Conservation (phyloP, 768 basidiomycete species). For the Mrakia gelida region DNA sequence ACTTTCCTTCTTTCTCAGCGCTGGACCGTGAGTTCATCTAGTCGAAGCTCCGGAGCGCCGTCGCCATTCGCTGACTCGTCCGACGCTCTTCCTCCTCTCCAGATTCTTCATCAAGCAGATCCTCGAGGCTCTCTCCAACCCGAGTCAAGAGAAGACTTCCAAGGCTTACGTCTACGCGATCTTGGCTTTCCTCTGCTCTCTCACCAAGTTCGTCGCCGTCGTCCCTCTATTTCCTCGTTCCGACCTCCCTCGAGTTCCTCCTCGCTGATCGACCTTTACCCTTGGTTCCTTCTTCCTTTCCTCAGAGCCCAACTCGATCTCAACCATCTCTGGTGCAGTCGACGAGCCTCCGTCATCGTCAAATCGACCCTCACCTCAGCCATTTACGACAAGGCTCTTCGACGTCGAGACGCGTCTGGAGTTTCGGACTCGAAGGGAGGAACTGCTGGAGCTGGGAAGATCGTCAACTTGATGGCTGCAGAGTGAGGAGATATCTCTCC, state of each 20-base stretch:
- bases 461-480: slow-evolving; percentile 29
- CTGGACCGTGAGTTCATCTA: neutral
- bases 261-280: neutral
- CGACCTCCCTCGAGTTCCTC: neutral
- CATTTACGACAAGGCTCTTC: slow-evolving; percentile 32
- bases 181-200: slow-evolving; percentile 22
- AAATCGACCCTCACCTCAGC: slow-evolving; percentile 28
- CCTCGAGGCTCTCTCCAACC: slow-evolving; percentile 18
- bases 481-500: no score
- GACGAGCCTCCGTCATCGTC: slow-evolving; percentile 28
- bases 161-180: slow-evolving; percentile 29
- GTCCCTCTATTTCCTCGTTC: neutral
- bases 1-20: neutral
- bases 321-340: slow-evolving; percentile 29
- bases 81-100: no score
- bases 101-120: slow-evolving; percentile 32
- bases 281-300: neutral
- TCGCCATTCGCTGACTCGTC: no score
- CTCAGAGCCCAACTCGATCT: slow-evolving; percentile 20
- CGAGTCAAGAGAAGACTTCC: slow-evolving; percentile 3
- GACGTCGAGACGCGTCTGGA: slow-evolving; percentile 21
- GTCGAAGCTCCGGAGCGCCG: no score
- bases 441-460: slow-evolving; percentile 28
- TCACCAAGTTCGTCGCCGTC: slow-evolving; percentile 10
- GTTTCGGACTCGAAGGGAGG: slow-evolving; percentile 24